Evolutionary conservation across 2,329 filamentous ascomycete genomes (phyloP), one percentile per base, ranked within the genome.

Genomic region (Arthrobotrys sphaeroides): DNA sequence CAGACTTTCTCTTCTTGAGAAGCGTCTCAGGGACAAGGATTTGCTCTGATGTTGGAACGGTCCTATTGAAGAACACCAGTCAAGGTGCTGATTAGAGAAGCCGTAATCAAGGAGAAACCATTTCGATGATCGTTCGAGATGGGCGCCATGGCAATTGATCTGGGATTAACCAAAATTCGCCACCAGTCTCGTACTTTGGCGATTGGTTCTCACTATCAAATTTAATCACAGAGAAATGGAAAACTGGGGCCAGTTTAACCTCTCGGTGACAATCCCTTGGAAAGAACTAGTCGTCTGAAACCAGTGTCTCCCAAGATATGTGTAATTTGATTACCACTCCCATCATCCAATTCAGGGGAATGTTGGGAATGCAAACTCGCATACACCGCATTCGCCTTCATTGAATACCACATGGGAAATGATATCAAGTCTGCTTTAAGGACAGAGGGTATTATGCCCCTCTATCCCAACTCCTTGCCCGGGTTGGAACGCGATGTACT

Each of bases 1-100:
- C 94, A 85, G 90, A 93, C 93, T 99, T 99, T 88, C 95, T 92
- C 93, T 99, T 99, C 92, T 99, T 99, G 85, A 99, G 90, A 83
- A 99, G 92, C 82, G 95, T 99, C 92, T 99, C 95, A 81, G 95
- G 95, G 84, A 98, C 93, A 85, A 98, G 88, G 85, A 99, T 90
- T 85, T 98, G 91, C 85, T 97, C 92, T 86, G 94, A 87, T 85
- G 93, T 96, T 81, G 95, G 93, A 83, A 97, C 92, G 86, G 90
- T 90, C 87, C 93, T 97, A 84, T 83, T 68, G 33, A 12, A 28
- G 36, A 7, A 28, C 36, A 43, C 22, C 26, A 13, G 64, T 62
- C 69, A 64, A 67, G 78, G 73, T 65, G 28, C 73, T 77, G 77
- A 73, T 68, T 68, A 79, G 84, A 82, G 12, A 51, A 53, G 10